A percentile compares a stretch with the other conserved stretches of the same genome.
These are phyloP conservation scores for Triticum aestivum DNA, from an alignment of 176 grass and related monocot genomes.

Conservation along the genomic window IWGSC_CS_RefSeq_v2.1 NC_057798.1:629000411-629000910, in stretches of 20 bases:
- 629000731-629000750: neutral
- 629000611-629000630: conserved; percentile 13
- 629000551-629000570: neutral
- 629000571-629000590: conserved; percentile 6
- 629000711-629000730: neutral
- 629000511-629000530: conserved; percentile 22
- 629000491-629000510: neutral
- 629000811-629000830: too few species aligned
- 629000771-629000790: too few species aligned
- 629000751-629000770: neutral
- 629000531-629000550: neutral
- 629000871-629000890: too few species aligned
- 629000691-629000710: neutral
- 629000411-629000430: neutral
- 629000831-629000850: too few species aligned
- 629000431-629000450: neutral
- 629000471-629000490: conserved; percentile 46
- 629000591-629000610: neutral
- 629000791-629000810: too few species aligned
- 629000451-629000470: conserved; percentile 8
- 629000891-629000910: too few species aligned
- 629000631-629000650: neutral
- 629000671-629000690: neutral
- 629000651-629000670: neutral
- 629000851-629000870: too few species aligned